Base-by-base conservation (phyloP, 345 rosid genomes). In the Eucalyptus erythrocorys region DNA sequence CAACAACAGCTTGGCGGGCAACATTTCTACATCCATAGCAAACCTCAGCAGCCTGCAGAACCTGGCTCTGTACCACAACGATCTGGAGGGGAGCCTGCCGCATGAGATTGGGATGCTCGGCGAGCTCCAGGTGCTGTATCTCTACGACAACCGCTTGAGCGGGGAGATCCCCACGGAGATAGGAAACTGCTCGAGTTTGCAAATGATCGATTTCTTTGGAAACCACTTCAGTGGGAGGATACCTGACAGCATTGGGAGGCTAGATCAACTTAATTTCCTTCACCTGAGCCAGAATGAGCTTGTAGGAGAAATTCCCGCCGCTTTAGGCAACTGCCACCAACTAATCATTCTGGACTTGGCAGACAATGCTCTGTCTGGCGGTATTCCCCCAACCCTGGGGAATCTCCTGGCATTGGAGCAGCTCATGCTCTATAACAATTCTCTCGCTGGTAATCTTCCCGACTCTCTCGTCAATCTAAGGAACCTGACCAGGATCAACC, bases 371-470 rank as follows among this genome's bases (percentile, higher is more conserved):
- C 92, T 98, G 80, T 91, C 95, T 0, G 99, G 98, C 66, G 91
- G 92, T 26, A 92, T 96, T 91, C 98, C 99, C 3, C 91, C 89
- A 4, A 92, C 94, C 3, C 91, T 94, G 4, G 97, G 97, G 81
- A 91, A 32, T 89, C 92, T 98, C n/a, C 90, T 87, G 26, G 91
- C 92, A 48, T 88, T 98, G 43, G 90, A 94, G 90, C 95, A 96
- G 94, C 87, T 97, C 85, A 95, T 97, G 99, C 96, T 98, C 82
- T 97, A 98, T 94, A 98, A 98, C 93, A 98, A 98, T 86, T 95
- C 99, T 34, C 95, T 98, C 32, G 91, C 91, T 86, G 99, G 98
- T 87, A 93, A 37, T 6, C 94, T 98, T 88, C 99, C 99, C 16
- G 91, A 91, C 79, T 89, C 96, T 49, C 93, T 98, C 49, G 53